These are phyloP conservation scores for Collybia sordida DNA, from an alignment of 768 basidiomycete genomes.

Conservation along the genomic window DNA sequence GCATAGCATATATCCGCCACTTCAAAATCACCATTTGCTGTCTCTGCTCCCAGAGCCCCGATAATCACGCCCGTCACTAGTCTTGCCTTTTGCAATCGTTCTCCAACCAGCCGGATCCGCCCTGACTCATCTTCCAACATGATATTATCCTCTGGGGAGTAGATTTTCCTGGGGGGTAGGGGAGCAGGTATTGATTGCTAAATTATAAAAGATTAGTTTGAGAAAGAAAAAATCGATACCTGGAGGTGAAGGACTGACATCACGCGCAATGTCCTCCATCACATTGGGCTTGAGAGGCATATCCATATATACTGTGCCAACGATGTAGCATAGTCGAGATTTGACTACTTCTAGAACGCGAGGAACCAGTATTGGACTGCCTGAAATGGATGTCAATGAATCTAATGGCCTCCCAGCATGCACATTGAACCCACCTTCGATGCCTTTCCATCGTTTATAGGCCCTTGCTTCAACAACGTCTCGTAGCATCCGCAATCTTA, in stretches of 20 bases:
- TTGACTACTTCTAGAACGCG: conserved; percentile 87
- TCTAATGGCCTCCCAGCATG: neutral
- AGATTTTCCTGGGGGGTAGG: conserved; percentile 71
- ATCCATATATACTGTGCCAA: conserved; percentile 97
- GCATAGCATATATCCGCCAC: conserved; percentile 87
- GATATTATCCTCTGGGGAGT: conserved; percentile 72
- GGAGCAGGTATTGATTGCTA: conserved; percentile 91
- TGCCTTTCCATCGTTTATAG: conserved; percentile 35
- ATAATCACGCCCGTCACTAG: conserved; percentile 92
- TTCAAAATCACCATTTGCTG: conserved; percentile 86
- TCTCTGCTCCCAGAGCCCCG: conserved; percentile 90
- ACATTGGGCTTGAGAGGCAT: conserved; percentile 99
- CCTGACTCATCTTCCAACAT: conserved; percentile 98
- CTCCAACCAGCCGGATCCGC: conserved; percentile 84
- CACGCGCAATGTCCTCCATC: conserved; percentile 90
- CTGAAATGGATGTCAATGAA: conserved; percentile 32
- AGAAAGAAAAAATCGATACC: neutral
- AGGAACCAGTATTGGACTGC: conserved; percentile 67
- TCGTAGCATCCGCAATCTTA: conserved; percentile 42
- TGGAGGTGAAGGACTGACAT: conserved; percentile 54
- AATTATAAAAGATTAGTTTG: neutral
- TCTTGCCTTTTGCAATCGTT: conserved; percentile 52
- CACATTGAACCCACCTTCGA: conserved; percentile 34
- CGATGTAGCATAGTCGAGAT: conserved; percentile 82
- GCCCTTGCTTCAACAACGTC: conserved; percentile 41